A percentile compares a stretch with the other conserved stretches of the same genome.
Conservation (phyloP, 2,329 filamentous ascomycete species). For the Sclerotinia borealis region DNA sequence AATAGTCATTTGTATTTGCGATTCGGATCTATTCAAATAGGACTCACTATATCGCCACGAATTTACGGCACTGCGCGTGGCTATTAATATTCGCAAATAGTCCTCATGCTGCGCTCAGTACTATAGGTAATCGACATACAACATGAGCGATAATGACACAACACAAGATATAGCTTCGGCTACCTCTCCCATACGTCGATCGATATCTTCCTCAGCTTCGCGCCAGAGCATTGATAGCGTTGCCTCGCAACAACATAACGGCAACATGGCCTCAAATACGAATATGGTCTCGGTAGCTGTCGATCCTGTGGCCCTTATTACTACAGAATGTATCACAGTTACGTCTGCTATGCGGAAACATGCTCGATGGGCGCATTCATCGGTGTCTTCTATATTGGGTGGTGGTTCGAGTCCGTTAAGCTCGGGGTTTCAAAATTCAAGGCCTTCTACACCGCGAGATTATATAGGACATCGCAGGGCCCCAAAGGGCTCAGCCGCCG, state of each 20-base stretch:
- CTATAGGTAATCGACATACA: conserved; percentile 14
- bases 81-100: not conserved
- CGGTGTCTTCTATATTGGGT: conserved; percentile 90
- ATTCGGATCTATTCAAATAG: not conserved
- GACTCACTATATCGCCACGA: not conserved
- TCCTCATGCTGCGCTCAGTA: conserved; percentile 15
- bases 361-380: conserved; percentile 91
- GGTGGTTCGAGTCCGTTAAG: conserved; percentile 49
- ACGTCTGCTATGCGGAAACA: conserved; percentile 98
- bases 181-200: conserved; percentile 14
- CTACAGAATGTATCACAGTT: conserved; percentile 97
- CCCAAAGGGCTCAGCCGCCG: conserved; percentile 23
- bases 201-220: conserved; percentile 14
- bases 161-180: conserved; percentile 18
- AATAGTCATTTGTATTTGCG: not conserved
- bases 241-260: conserved; percentile 15
- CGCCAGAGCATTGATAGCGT: conserved; percentile 11
- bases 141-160: conserved; percentile 29
- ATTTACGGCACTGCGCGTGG: not conserved
- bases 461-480: conserved; percentile 22
- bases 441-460: conserved; percentile 36
- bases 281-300: conserved; percentile 68
- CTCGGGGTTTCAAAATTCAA: conserved; percentile 38
- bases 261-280: conserved; percentile 21
- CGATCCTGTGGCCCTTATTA: conserved; percentile 86